Percentiles rank a stretch among this genome's conserved stretches.
Conservation (phyloP, 345 rosid genomes). For the Eutrema heterophyllum region DNA sequence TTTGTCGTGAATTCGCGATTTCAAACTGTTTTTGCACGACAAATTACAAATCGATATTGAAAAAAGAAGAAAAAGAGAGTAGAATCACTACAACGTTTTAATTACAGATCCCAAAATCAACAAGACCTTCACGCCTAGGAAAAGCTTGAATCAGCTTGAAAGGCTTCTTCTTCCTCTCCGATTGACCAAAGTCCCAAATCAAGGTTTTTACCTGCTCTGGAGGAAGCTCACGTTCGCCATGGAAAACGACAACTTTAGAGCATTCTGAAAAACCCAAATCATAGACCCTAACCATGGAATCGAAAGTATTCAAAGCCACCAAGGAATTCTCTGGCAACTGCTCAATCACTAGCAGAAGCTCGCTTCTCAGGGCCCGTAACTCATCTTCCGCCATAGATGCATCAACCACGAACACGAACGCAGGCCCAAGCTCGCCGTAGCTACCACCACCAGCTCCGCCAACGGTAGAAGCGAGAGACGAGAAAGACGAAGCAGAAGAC, state of each 20-base stretch:
- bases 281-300: conserved; percentile 81
- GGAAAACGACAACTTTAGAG: conserved; percentile 62
- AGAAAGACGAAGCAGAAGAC: conserved; percentile 44
- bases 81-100: too few relatives aligned
- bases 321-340: conserved; percentile 73
- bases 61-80: too few relatives aligned
- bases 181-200: not conserved
- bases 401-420: conserved; percentile 86
- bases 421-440: conserved; percentile 50
- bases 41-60: too few relatives aligned
- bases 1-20: too few relatives aligned
- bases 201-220: conserved; percentile 57
- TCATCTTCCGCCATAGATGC: conserved; percentile 64
- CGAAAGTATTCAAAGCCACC: conserved; percentile 69
- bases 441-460: conserved; percentile 26
- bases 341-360: conserved; percentile 66
- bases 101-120: too few relatives aligned
- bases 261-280: conserved; percentile 78
- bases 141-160: too few relatives aligned
- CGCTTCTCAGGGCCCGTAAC: conserved; percentile 62
- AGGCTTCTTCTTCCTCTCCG: too few relatives aligned
- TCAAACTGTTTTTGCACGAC: too few relatives aligned
- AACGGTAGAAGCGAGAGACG: conserved; percentile 40
- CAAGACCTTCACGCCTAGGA: too few relatives aligned
- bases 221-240: conserved; percentile 72